Evolutionary conservation across 2,329 filamentous ascomycete genomes (phyloP), one percentile per base, ranked within the genome.

Genomic region (Colletotrichum tanaceti): DNA sequence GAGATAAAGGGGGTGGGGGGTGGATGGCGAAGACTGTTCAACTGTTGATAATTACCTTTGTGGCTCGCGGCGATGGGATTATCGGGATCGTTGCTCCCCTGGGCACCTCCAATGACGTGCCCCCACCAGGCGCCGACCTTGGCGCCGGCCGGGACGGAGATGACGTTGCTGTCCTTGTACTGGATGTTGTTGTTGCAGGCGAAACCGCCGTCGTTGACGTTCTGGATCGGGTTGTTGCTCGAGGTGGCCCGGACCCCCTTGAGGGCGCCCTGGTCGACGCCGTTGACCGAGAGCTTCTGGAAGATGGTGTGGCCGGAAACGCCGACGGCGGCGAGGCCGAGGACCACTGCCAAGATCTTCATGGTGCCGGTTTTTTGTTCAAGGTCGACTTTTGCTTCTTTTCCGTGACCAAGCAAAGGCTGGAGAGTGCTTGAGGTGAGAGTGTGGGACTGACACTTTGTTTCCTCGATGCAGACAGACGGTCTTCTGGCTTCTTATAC

Each of bases 171-270:
- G 50, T 77, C 79, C 35, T 74, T 75, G 66, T 72, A 73, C 72
- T 74, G 77, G 65, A 80, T 73, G 62, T 79, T 78, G 28, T 78
- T 79, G 74, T 84, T 84, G 76, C 84, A 86, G 50, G 83, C 81
- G 14, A 86, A 79, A 58, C 78, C 79, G 13, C 72, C 75, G 64
- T 82, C 80, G 68, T 81, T 82, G 54, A 85, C 82, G 53, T 83
- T 81, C 65, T 81, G 79, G 63, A 87, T 80, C 1, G 84, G 85
- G 74, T 82, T 80, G 79, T 87, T 85, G 74, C 78, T 81, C 20
- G 75, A 78, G 1, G 85, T 82, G 2, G 83, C 82, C 14, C 85
- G 81, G 62, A 87, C 80, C 16, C 84, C 85, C 69, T 79, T 80
- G 38, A 85, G 79, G 71, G 83, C 80, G 60, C 84, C 84, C 71